Base-by-base conservation (phyloP, 116 monocot genomes). In the Cymodocea nodosa region DNA sequence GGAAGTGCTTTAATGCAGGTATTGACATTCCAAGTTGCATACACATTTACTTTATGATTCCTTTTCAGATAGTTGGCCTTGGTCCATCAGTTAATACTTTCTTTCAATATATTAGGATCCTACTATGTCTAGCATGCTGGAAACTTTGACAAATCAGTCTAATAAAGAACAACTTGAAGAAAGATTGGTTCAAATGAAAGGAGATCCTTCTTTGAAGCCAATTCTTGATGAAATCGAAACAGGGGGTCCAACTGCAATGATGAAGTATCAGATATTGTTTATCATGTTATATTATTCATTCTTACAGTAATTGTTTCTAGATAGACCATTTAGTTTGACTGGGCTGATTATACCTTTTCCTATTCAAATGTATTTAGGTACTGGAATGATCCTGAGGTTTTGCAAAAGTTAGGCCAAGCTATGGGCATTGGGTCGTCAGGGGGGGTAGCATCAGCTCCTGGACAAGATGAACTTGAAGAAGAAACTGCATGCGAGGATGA, bases 321-420 rank as follows among this genome's bases (percentile, higher is more conserved):
- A n/a, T 4, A 40, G 19, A 7, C 9, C n/a, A n/a, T 39, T 62
- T 35, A 54, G 6, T n/a, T 52, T 25, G 55, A 44, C 3, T 44
- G 12, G 11, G 2, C 8, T 44, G 44, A 12, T 44, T 4, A 12
- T 44, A 8, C 35, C 35, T 36, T 25, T 23, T 51, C 50, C 6
- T 25, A 15, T 12, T 16, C 24, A 23, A 40, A 51, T 56, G 44
- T 10, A 17, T 11, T 69, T 70, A 91, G 90, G 79, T 91, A 87
- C 63, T 91, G 90, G 90, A 91, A 91, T 71, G 90, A 91, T 63
- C 77, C 81, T 19, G 81, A 87, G 66, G 84, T 84, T 61, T 73
- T 91, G 39, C 73, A 83, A 75, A 91, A 91, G 77, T 30, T 91
- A 17, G 87, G 90, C 6, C 72, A 82, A 56, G 90, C 87, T 22